Evolutionary conservation across 1,284 basidiomycete species (phyloP).

Genomic region (Rhodotorula sp.): DNA sequence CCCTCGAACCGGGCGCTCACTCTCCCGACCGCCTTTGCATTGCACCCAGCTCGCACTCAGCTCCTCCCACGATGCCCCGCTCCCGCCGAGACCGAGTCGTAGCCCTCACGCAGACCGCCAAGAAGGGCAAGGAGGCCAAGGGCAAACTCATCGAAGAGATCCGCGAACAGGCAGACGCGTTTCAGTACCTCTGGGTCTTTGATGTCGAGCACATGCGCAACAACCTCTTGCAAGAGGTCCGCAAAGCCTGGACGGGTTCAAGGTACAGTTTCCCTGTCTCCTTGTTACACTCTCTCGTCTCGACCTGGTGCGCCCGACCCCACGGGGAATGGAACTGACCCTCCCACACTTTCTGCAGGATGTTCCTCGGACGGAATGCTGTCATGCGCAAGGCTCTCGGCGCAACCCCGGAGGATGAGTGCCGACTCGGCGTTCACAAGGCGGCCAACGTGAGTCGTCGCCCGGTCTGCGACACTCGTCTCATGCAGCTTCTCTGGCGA

Average conservation of each 20-base stretch:
- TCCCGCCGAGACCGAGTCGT: conserved; percentile 52
- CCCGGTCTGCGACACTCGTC: neutral
- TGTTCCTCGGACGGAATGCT: conserved; percentile 88
- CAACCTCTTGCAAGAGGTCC: conserved; percentile 87
- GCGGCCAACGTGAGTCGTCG: conserved; percentile 66
- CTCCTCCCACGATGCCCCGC: conserved; percentile 46
- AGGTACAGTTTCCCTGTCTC: conserved; percentile 11
- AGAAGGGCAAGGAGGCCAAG: conserved; percentile 67
- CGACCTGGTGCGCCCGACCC: too few species aligned
- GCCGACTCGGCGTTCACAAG: conserved; percentile 72
- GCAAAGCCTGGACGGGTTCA: conserved; percentile 82
- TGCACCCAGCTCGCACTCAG: neutral
- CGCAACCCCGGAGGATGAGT: conserved; percentile 79
- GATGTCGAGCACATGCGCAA: conserved; percentile 93
- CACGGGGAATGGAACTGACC: neutral
- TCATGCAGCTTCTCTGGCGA: too few species aligned
- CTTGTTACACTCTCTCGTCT: neutral
- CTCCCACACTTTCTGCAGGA: conserved; percentile 51
- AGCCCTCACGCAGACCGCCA: conserved; percentile 57
- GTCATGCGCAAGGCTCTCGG: conserved; percentile 98
- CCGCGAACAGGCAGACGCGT: conserved; percentile 75
- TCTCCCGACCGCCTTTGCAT: neutral
- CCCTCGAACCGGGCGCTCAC: neutral
- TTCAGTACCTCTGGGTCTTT: conserved; percentile 93
- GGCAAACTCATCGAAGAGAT: conserved; percentile 77